phyloP scores from a whole-genome alignment of 2,329 filamentous ascomycete genomes.

The Aspergillus sergii region DNA sequence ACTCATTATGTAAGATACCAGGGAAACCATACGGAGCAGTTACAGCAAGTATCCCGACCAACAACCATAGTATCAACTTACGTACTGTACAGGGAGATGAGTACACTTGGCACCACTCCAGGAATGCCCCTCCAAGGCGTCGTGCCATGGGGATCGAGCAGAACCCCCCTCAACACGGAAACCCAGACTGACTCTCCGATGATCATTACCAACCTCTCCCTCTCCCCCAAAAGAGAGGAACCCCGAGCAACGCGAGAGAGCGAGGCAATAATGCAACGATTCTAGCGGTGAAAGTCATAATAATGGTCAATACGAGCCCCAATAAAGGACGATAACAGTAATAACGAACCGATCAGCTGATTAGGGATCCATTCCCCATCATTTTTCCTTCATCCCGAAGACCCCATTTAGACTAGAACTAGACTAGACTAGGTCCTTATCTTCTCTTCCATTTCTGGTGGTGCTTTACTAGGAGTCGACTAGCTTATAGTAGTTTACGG shows the following conservation, averaged over 20 bases:
- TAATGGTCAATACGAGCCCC: neutral
- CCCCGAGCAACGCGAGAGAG: neutral
- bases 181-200: neutral
- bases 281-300: neutral
- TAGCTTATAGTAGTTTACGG: constrained; percentile 3
- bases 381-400: neutral
- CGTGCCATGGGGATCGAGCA: neutral
- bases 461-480: neutral
- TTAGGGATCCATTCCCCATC: neutral
- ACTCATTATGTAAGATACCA: neutral
- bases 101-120: constrained; percentile 1
- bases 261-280: neutral
- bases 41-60: neutral
- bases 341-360: neutral
- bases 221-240: neutral
- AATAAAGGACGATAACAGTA: neutral
- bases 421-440: neutral
- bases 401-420: neutral
- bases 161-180: neutral
- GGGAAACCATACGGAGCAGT: neutral
- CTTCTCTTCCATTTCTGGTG: neutral
- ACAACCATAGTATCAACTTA: neutral
- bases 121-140: neutral
- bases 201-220: neutral
- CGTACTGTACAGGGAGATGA: neutral